Base-by-base conservation (phyloP, 352 stramenopile species). In the Phytophthora sojae region DNA sequence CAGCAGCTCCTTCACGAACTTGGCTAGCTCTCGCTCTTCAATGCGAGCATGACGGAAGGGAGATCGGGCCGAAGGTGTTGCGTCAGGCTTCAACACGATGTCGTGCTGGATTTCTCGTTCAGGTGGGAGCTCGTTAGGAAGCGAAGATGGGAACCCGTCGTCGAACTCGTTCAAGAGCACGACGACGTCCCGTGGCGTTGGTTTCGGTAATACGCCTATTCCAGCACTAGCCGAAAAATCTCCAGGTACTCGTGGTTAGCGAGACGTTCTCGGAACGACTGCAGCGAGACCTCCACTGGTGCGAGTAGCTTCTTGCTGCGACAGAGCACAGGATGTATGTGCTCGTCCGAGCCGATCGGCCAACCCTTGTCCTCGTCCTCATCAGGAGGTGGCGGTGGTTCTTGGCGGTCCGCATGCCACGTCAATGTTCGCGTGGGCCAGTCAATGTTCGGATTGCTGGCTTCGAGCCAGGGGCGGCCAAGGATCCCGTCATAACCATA, bases 1-100 rank as follows among this genome's bases (percentile, higher is more conserved):
- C 15, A 71, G n/a, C 26, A 59, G 21, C 29, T 64, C 63, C 14
- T 70, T 54, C 44, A 64, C 63, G 30, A 64, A 54, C 19, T 37
- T 21, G 14, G 56, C 39, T 17, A 62, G 23, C 15, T 63, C 15
- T 44, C 37, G 37, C n/a, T 55, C 42, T 44, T 47, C 42, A 26
- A 55, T 47, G 6, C 26, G 42, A 44, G 42, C 57, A 26, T 64
- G 53, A 3, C 45, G 44, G 8, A 70, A 69, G 5, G 62, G 53
- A 12, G 62, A 17, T 19, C 62, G 42, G 5, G 53, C 12, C 4
- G 37, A 52, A 11, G 29, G 54, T 7, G 6, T 15, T 15, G 53
- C 45, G 21, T 59, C 63, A 15, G 63, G 42, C 32, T 64, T 64
- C 37, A 64, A 39, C 9, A 54, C 14, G 15, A 64, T 29, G 15